These are phyloP conservation scores for Elsinoe ampelina DNA, from an alignment of 2,329 filamentous ascomycete genomes.

Conservation along the genomic window DNA sequence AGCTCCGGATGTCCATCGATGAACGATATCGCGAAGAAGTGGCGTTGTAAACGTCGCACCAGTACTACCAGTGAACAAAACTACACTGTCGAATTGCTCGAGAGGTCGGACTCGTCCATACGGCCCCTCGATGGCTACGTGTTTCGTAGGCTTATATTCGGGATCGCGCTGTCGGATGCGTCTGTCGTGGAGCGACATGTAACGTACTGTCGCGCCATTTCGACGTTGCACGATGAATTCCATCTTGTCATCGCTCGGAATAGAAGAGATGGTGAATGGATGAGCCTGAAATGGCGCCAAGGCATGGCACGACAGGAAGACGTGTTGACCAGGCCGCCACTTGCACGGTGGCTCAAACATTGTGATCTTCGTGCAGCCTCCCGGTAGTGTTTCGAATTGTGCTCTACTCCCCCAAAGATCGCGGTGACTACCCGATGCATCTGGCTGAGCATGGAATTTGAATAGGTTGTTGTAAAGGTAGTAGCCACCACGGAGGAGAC, in stretches of 20 bases:
- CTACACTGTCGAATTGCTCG: slow-evolving; percentile 51
- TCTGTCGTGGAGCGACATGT: slow-evolving; percentile 44
- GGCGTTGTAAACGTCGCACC: slow-evolving; percentile 52
- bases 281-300: slow-evolving; percentile 52
- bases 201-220: slow-evolving; percentile 42
- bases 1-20: slow-evolving; percentile 26
- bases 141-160: slow-evolving; percentile 11
- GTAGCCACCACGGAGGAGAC: slow-evolving; percentile 39
- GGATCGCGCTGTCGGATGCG: slow-evolving; percentile 10
- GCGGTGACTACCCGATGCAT: slow-evolving; percentile 14
- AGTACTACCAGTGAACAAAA: slow-evolving; percentile 51
- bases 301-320: slow-evolving; percentile 50
- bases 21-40: slow-evolving; percentile 46
- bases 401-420: slow-evolving; percentile 15
- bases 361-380: slow-evolving; percentile 48
- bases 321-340: slow-evolving; percentile 56
- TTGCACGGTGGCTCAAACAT: slow-evolving; percentile 45
- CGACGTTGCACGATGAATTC: slow-evolving; percentile 49
- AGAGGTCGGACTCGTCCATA: slow-evolving; percentile 29
- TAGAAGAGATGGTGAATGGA: slow-evolving; percentile 54
- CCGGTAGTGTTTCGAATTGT: slow-evolving; percentile 35
- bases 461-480: slow-evolving; percentile 33
- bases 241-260: slow-evolving; percentile 46
- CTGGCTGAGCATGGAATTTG: slow-evolving; percentile 30
- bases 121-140: slow-evolving; percentile 22